Conservation (phyloP, 2,329 filamentous ascomycete genomes). For the Sporothrix variecibatus region DNA sequence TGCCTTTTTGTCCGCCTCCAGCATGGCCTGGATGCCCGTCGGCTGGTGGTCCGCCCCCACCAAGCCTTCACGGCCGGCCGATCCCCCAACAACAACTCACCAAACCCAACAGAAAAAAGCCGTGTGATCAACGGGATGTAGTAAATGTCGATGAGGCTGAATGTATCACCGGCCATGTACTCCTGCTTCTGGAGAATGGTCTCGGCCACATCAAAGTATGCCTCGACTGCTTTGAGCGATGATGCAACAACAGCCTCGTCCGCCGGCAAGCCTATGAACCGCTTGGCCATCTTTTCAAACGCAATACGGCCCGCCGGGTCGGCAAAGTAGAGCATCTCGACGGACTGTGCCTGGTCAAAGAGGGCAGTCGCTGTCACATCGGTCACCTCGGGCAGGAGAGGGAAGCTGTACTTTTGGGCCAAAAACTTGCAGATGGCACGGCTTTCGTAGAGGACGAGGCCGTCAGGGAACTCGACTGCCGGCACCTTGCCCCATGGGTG, state of each 20-base stretch:
- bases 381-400: conserved; percentile 43
- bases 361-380: conserved; percentile 45
- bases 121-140: conserved; percentile 49
- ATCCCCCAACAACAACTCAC: conserved; percentile 39
- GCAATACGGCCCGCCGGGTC: conserved; percentile 46
- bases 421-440: conserved; percentile 52
- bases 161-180: conserved; percentile 49
- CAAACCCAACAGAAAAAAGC: conserved; percentile 45
- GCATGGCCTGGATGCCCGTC: conserved; percentile 42
- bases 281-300: conserved; percentile 50
- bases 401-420: conserved; percentile 48
- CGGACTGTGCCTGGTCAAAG: conserved; percentile 48
- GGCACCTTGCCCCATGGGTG: conserved; percentile 49
- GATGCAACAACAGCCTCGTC: conserved; percentile 45
- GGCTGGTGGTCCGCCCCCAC: conserved; percentile 43
- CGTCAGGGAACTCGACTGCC: conserved; percentile 42
- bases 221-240: conserved; percentile 42
- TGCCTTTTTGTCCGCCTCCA: conserved; percentile 42
- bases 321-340: conserved; percentile 47
- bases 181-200: conserved; percentile 41
- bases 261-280: conserved; percentile 45
- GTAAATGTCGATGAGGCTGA: conserved; percentile 49
- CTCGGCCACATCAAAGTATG: conserved; percentile 48
- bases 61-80: conserved; percentile 44
- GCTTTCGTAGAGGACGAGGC: conserved; percentile 50